A percentile compares a stretch with the other conserved stretches of the same genome.
These are phyloP conservation scores for Penicillium roqueforti DNA, from an alignment of 495 filamentous ascomycete genomes.

Conservation along the genomic window DNA sequence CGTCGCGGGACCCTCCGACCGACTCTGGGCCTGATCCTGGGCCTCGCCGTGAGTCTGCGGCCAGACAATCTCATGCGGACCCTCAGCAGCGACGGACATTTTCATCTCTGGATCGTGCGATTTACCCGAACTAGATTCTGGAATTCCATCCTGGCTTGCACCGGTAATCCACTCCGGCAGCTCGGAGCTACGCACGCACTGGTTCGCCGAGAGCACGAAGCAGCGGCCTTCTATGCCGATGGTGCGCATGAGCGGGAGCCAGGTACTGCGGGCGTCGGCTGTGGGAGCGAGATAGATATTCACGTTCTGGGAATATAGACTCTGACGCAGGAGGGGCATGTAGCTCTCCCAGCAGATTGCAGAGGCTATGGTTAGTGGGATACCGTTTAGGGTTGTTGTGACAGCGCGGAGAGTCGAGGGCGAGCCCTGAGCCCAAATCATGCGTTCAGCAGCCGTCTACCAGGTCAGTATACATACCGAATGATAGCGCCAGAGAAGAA, in stretches of 20 bases:
- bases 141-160: not conserved
- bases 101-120: slow-evolving; percentile 8
- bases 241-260: slow-evolving; percentile 78
- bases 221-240: slow-evolving; percentile 75
- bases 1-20: not conserved
- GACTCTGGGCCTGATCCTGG: not conserved
- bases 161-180: slow-evolving; percentile 54
- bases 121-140: not conserved
- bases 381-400: slow-evolving; percentile 71
- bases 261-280: slow-evolving; percentile 79
- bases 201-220: slow-evolving; percentile 84
- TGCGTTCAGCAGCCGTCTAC: slow-evolving; percentile 72
- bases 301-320: slow-evolving; percentile 85
- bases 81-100: slow-evolving; percentile 41
- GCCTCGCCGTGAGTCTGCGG: slow-evolving; percentile 20
- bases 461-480: not conserved
- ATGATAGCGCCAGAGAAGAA: too few species aligned
- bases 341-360: slow-evolving; percentile 98
- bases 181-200: slow-evolving; percentile 61
- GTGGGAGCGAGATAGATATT: slow-evolving; percentile 92
- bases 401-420: slow-evolving; percentile 76
- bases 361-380: slow-evolving; percentile 71
- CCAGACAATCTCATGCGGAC: slow-evolving; percentile 53
- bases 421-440: slow-evolving; percentile 88
- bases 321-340: slow-evolving; percentile 81